phyloP scores from a whole-genome alignment of 345 rosid genomes.

The Pistacia atlantica region DNA sequence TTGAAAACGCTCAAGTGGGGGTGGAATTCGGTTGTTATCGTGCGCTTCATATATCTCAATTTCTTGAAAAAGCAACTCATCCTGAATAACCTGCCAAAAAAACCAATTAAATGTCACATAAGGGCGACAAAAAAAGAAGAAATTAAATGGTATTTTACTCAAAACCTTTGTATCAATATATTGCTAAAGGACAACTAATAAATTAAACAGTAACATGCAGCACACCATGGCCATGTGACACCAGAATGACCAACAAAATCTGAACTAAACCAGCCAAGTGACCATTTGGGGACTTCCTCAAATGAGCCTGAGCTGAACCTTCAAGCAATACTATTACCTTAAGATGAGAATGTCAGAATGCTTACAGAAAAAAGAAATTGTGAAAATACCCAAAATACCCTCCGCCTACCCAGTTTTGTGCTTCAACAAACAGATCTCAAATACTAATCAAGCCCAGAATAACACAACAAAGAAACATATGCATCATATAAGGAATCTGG shows the following conservation, averaged over 20 bases:
- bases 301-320: not conserved
- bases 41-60: constrained; percentile 49
- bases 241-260: constrained; percentile 5
- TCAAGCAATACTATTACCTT: not conserved
- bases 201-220: not conserved
- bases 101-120: not conserved
- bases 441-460: constrained; percentile 17
- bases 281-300: not conserved
- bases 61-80: constrained; percentile 66
- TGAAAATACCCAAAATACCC: not conserved
- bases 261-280: not conserved
- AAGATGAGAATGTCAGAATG: not conserved
- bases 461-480: constrained; percentile 7
- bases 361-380: not conserved
- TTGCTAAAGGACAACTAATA: not conserved
- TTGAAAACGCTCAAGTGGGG: constrained; percentile 63
- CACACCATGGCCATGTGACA: no score
- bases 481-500: constrained; percentile 18
- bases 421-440: constrained; percentile 14
- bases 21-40: constrained; percentile 58
- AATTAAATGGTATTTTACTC: not conserved
- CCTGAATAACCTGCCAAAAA: constrained; percentile 70
- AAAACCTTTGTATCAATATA: not conserved
- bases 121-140: constrained; percentile 6
- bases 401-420: not conserved